Base-by-base conservation (phyloP, 805 yeast species). In the Candida quercuum region DNA sequence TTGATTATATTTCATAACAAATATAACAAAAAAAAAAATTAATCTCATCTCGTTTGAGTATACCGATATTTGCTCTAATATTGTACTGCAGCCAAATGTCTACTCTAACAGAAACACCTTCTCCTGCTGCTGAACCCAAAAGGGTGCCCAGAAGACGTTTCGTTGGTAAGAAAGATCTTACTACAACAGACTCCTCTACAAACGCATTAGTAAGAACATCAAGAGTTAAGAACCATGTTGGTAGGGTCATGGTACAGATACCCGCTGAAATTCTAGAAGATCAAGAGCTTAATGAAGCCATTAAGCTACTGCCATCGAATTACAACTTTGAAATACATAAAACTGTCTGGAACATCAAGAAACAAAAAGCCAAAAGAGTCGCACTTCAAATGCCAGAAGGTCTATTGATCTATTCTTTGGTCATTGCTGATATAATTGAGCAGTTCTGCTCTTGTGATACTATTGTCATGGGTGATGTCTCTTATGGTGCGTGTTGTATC, bases 371-470 rank as follows among this genome's bases (percentile, higher is more conserved):
- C 13, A 83, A 74, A 46, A 67, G 95, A 43, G 96, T 94, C 5
- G 96, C 96, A 2, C 63, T 93, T 19, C 99, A 93, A 54, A 86
- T 93, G 96, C 99, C 99, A 2, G 99, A 93, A 61, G 99, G 99
- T 1, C 63, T 93, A 22, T 65, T 93, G 35, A 85, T 93, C 1
- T 93, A 89, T 56, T 81, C 97, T 0, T 70, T 95, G 42, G 74
- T 93, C 27, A 76, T 93, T n/a, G 74, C 95, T 4, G 99, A 93
- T 61, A 91, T 93, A 18, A 57, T 93, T 25, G 95, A 87, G 54
- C 96, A 89, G 59, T 91, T 93, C 50, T 89, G 97, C 57, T 61
- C 66, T 3, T 87, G 83, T 37, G 96, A 89, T 54, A 85, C 89
- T 0, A 68, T 93, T 1, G 93, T 91, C 3, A 93, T 93, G 99